phyloP scores from a whole-genome alignment of 2,329 filamentous ascomycete species.

The Amauroascus verrucosus region DNA sequence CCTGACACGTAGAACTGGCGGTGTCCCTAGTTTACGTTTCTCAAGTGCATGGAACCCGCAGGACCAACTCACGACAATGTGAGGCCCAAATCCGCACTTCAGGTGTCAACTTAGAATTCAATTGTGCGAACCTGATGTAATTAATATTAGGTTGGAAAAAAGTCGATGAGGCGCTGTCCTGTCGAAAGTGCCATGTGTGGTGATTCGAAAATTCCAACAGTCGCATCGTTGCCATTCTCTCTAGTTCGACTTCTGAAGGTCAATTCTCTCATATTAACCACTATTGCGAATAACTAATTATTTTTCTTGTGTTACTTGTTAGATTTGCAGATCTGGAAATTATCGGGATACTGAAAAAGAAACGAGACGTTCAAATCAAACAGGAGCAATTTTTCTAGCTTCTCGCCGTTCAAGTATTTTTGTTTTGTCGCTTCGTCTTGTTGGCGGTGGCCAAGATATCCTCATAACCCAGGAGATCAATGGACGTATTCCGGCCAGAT shows the following conservation, averaged over 20 bases:
- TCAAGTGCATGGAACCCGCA: slow-evolving; percentile 17
- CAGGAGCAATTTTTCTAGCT: background rate
- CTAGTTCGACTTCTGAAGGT: background rate
- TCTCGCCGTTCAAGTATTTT: background rate
- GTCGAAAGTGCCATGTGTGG: slow-evolving; percentile 10
- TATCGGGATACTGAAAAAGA: background rate
- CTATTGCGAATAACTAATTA: background rate
- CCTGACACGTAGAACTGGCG: slow-evolving; percentile 22
- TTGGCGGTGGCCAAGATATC: background rate
- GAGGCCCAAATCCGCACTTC: slow-evolving; percentile 7
- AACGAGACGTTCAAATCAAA: slow-evolving; percentile 3
- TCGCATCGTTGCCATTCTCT: background rate
- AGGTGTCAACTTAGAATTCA: background rate
- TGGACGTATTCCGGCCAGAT: slow-evolving; percentile 1
- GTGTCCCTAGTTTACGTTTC: slow-evolving; percentile 12
- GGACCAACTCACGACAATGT: slow-evolving; percentile 17
- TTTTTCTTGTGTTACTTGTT: slow-evolving; percentile 1
- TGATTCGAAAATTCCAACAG: slow-evolving; percentile 7
- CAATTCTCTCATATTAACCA: background rate
- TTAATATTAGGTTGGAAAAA: background rate
- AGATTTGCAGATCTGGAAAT: slow-evolving; percentile 1
- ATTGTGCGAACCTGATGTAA: slow-evolving; percentile 9
- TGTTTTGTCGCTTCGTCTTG: background rate
- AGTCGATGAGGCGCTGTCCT: slow-evolving; percentile 1
- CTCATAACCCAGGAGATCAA: background rate